Percentiles rank a stretch among this genome's conserved stretches.
phyloP scores from a whole-genome alignment of 2,329 filamentous ascomycete genomes.

The Fusarium sp. region DNA sequence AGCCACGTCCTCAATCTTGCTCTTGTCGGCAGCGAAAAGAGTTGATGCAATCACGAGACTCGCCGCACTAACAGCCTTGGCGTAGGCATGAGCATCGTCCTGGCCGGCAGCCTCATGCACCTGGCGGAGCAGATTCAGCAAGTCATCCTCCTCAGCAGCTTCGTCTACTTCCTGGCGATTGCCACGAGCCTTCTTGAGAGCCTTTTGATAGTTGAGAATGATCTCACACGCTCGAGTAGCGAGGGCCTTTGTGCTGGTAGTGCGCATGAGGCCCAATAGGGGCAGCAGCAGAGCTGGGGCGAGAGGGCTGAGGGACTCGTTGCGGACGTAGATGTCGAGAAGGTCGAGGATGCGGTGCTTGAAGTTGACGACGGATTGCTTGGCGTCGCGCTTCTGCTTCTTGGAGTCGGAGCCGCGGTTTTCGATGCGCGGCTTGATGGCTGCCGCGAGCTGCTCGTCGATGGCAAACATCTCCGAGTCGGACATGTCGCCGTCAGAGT shows the following conservation, averaged over 20 bases:
- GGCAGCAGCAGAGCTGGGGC: conserved; percentile 79
- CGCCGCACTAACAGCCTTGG: conserved; percentile 78
- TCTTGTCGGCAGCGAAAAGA: conserved; percentile 66
- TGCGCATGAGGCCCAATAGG: conserved; percentile 79
- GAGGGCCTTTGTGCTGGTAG: conserved; percentile 81
- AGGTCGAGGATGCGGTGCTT: conserved; percentile 94
- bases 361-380: conserved; percentile 90
- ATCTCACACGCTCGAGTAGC: conserved; percentile 79
- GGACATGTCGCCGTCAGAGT: conserved; percentile 85
- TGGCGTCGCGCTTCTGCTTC: conserved; percentile 88
- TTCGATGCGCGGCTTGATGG: conserved; percentile 84
- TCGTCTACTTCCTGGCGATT: conserved; percentile 52
- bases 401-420: conserved; percentile 70
- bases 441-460: conserved; percentile 83
- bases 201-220: conserved; percentile 77
- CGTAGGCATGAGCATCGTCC: conserved; percentile 76
- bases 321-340: conserved; percentile 85
- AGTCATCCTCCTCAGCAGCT: conserved; percentile 56
- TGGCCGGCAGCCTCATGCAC: conserved; percentile 77
- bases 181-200: conserved; percentile 67
- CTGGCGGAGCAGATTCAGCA: conserved; percentile 69
- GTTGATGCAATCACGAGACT: conserved; percentile 75
- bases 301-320: conserved; percentile 75
- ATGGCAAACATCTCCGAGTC: conserved; percentile 95
- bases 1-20: conserved; percentile 65